A percentile compares a stretch with the other conserved stretches of the same genome.
Evolutionary conservation across 2,329 filamentous ascomycete genomes (phyloP).

Genomic region (Gaeumannomyces sp.): DNA sequence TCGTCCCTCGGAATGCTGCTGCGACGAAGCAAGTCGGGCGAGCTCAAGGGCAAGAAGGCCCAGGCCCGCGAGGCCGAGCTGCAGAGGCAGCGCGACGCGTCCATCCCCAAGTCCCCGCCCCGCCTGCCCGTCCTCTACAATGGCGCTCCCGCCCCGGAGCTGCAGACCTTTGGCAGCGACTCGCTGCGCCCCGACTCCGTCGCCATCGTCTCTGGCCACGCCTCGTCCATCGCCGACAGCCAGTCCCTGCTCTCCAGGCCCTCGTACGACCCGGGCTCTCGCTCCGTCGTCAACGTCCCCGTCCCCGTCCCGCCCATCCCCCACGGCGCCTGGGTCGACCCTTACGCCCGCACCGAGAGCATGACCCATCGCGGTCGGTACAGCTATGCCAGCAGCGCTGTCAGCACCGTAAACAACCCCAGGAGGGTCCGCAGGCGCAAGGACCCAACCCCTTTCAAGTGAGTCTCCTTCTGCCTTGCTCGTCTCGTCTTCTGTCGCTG

Average conservation of each 20-base stretch:
- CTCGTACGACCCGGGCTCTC: constrained; percentile 47
- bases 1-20: constrained; percentile 54
- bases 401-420: constrained; percentile 89
- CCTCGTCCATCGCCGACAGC: constrained; percentile 20
- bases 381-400: constrained; percentile 88
- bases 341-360: constrained; percentile 80
- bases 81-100: constrained; percentile 43
- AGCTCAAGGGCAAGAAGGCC: constrained; percentile 57
- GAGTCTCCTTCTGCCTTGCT: constrained; percentile 35
- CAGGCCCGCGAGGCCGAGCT: constrained; percentile 48
- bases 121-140: constrained; percentile 48
- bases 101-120: constrained; percentile 40
- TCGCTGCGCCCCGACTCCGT: constrained; percentile 53
- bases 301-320: constrained; percentile 53
- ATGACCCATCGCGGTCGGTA: constrained; percentile 96
- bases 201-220: constrained; percentile 46
- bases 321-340: constrained; percentile 59
- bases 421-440: constrained; percentile 88
- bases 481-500: not conserved
- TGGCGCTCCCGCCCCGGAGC: constrained; percentile 37
- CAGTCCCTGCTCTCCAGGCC: constrained; percentile 34
- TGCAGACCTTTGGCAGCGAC: constrained; percentile 49
- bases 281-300: constrained; percentile 31
- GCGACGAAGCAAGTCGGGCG: constrained; percentile 61
- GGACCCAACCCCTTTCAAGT: constrained; percentile 98